Evolutionary conservation across 2,329 filamentous ascomycete genomes (phyloP).

Genomic region (Salinomyces thailandicus): DNA sequence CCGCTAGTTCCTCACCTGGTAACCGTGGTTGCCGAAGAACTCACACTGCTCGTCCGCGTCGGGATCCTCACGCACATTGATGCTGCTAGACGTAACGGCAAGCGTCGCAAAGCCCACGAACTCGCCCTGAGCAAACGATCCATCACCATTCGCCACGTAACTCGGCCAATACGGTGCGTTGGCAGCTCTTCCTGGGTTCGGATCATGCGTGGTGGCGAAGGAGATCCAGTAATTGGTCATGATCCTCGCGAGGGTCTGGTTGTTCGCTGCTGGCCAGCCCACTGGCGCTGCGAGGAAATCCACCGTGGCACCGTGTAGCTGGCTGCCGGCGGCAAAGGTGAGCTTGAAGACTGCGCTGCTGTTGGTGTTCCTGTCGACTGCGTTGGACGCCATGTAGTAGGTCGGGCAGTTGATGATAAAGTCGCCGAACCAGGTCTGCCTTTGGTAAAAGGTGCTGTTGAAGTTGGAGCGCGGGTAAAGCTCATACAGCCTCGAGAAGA

Average conservation of each 20-base stretch:
- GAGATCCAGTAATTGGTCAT: conserved; percentile 14
- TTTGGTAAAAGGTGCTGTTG: conserved; percentile 30
- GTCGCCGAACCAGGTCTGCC: conserved; percentile 32
- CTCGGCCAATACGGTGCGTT: conserved; percentile 11
- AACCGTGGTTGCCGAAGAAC: conserved; percentile 9
- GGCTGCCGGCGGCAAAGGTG: conserved; percentile 11
- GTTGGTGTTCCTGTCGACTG: conserved; percentile 11
- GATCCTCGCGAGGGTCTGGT: conserved; percentile 8
- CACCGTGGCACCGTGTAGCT: conserved; percentile 11
- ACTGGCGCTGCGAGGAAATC: conserved; percentile 6
- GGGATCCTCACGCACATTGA: conserved; percentile 8
- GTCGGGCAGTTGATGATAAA: conserved; percentile 29
- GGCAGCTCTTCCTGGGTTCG: conserved; percentile 8
- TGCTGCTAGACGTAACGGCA: conserved; percentile 8
- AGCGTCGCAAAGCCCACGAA: conserved; percentile 11
- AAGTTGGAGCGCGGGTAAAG: conserved; percentile 23
- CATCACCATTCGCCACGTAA: conserved; percentile 8
- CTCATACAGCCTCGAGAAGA: conserved; percentile 31
- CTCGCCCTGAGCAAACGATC: conserved; percentile 7
- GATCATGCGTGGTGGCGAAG: conserved; percentile 9
- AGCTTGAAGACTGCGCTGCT: conserved; percentile 16
- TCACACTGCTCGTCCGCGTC: conserved; percentile 13
- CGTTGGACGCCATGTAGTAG: conserved; percentile 7
- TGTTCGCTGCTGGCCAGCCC: conserved; percentile 8
- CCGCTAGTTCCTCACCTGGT: neutral